Base-by-base conservation (phyloP, 371 early-diverging fungal genomes). In the Mortierella sp. region DNA sequence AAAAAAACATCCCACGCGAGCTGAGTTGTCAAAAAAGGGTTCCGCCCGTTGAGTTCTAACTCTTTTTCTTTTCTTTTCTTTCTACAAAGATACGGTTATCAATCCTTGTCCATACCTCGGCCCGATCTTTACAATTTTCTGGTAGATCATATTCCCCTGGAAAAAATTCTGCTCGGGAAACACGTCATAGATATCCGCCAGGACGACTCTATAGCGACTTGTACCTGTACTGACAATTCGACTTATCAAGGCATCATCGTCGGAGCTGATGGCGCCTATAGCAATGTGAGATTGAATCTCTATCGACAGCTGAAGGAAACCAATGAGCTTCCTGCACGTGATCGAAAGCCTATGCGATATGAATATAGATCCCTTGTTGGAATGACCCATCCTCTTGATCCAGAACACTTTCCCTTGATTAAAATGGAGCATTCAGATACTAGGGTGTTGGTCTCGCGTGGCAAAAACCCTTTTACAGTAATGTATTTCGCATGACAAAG, bases 61-160 rank as follows among this genome's bases (percentile, higher is more conserved):
- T 45, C 45, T 13, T 45, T 13, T 45, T 16, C 3, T 45, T 45
- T 45, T 45, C 4, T 9, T 45, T 28, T 2, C 28, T 28, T 21
- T 52, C 7, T 10, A 47, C 47, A 19, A 21, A 72, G 78, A 63
- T 63, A 70, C n/a, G 68, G 66, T 5, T 67, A 79, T 21, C 47
- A 79, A 32, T 36, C 59, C 3, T 22, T 70, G 3, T 70, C 57
- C 15, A 74, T 79, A 52, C 64, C 74, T 33, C 57, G 80, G n/a
- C 80, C 80, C 33, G 80, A 79, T 41, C 71, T 79, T 2, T 74
- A 74, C 70, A 79, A 79, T 32, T 28, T 50, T 16, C 68, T 79
- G 5, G 68, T 74, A 13, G 65, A 67, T 33, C 67, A 60, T 24
- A 47, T 79, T 47, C 80, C 80, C 7, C 16, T 47, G 0, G 48